Base-by-base conservation (phyloP, 2,329 filamentous ascomycete genomes). In the Penicillium janthinellum region DNA sequence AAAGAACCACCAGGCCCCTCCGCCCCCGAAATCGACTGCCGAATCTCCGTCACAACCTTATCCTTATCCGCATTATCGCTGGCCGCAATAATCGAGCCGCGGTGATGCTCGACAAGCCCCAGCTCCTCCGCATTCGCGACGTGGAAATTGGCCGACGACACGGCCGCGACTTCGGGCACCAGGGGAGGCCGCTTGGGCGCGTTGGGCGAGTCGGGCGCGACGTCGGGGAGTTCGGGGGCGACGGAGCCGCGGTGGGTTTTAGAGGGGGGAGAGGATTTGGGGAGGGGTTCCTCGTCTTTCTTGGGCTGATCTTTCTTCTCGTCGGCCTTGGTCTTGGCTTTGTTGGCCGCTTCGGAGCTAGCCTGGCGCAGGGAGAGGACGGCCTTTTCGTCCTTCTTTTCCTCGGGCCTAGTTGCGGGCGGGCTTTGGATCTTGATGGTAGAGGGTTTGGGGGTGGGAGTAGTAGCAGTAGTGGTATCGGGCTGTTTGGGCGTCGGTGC, bases 281-380 rank as follows among this genome's bases (percentile, higher is more conserved):
- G 15, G 11, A 14, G 31, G 10, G 34, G 2, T 56, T 62, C 58
- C 38, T 51, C 59, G 50, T 58, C 56, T 58, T 60, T 59, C 39
- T 64, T 57, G 5, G 48, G 57, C 58, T 62, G 58, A 54, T 63
- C 62, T 20, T 61, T 64, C 54, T 63, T 64, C 57, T 63, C 61
- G 45, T 66, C 61, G 7, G 56, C 50, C 47, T 73, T 68, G 47
- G 54, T 54, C 53, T 77, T 77, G 2, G 75, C 77, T 60, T 73
- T 74, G 38, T 72, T 68, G 14, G 75, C 74, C 39, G 75, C 76
- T 57, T 78, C 70, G 39, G 75, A 73, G 42, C 79, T 75, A 1
- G 79, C 78, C 66, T 81, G 78, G 51, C 79, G 72, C 54, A 82
- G 64, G 1, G 79, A 75, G 10, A 77, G 61, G 1, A 76, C 73